phyloP scores from a whole-genome alignment of 345 rosid species.

The Bruguiera gymnorhiza region DNA sequence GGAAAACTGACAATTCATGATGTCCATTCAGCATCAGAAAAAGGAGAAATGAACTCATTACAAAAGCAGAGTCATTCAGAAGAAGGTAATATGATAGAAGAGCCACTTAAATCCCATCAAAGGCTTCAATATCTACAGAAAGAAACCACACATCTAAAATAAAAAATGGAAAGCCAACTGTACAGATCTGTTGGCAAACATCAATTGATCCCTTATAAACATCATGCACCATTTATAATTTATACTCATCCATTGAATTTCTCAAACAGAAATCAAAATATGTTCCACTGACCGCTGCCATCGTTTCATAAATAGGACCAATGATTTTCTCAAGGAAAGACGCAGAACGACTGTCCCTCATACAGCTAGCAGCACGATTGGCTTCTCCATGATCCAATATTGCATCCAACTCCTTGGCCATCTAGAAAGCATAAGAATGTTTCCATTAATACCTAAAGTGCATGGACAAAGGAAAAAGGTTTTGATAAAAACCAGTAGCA shows the following conservation, averaged over 20 bases:
- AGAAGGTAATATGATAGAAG: too few species aligned
- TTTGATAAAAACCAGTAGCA: not conserved
- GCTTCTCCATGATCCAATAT: constrained; percentile 87
- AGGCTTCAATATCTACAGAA: too few species aligned
- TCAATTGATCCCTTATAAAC: not conserved
- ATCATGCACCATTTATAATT: not conserved
- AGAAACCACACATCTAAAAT: too few species aligned
- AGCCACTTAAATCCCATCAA: too few species aligned
- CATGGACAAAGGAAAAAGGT: not conserved
- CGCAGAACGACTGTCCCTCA: constrained; percentile 51
- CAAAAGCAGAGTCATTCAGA: too few species aligned
- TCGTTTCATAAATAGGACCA: constrained; percentile 61
- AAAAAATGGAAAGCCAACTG: too few species aligned
- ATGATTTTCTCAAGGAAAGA: constrained; percentile 83
- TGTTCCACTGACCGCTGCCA: constrained; percentile 51
- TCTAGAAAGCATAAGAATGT: constrained; percentile 40
- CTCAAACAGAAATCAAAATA: not conserved
- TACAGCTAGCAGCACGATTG: constrained; percentile 59
- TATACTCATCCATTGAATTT: not conserved
- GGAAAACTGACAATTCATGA: too few species aligned
- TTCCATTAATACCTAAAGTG: constrained; percentile 5
- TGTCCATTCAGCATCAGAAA: too few species aligned
- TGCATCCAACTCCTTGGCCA: constrained; percentile 97
- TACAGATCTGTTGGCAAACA: not conserved
- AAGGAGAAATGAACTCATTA: too few species aligned